phyloP scores from a whole-genome alignment of 768 basidiomycete genomes.

The Naganishia onofrii region DNA sequence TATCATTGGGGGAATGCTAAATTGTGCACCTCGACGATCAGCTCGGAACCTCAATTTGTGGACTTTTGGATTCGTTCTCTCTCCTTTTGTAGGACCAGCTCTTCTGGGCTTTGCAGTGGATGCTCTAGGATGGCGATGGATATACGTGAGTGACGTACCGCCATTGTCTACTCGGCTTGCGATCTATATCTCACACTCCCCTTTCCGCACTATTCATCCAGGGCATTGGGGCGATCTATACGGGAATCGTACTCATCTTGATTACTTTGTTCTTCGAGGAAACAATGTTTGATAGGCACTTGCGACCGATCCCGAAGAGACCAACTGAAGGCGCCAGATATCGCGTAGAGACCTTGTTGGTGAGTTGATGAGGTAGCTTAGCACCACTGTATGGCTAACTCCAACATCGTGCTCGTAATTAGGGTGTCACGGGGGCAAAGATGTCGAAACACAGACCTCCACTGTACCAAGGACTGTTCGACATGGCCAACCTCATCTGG shows the following conservation, averaged over 20 bases:
- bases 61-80: constrained; percentile 71
- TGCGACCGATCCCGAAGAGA: constrained; percentile 57
- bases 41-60: constrained; percentile 62
- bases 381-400: no score
- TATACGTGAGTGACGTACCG: not conserved
- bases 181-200: not conserved
- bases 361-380: no score
- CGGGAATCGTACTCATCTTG: constrained; percentile 59
- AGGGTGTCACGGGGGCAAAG: constrained; percentile 62
- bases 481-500: constrained; percentile 62
- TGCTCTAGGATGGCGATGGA: constrained; percentile 17
- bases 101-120: constrained; percentile 16
- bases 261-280: constrained; percentile 66
- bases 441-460: constrained; percentile 60
- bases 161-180: no score
- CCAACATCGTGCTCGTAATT: no score
- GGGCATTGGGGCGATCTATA: constrained; percentile 65
- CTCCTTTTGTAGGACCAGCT: constrained; percentile 52
- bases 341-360: constrained; percentile 61
- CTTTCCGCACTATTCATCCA: not conserved
- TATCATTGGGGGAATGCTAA: not conserved
- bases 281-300: constrained; percentile 60
- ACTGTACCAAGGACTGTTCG: constrained; percentile 42
- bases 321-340: constrained; percentile 56
- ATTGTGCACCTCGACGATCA: not conserved